phyloP scores from a whole-genome alignment of 2,329 filamentous ascomycete genomes.

The Calonectria pseudoreteaudii region DNA sequence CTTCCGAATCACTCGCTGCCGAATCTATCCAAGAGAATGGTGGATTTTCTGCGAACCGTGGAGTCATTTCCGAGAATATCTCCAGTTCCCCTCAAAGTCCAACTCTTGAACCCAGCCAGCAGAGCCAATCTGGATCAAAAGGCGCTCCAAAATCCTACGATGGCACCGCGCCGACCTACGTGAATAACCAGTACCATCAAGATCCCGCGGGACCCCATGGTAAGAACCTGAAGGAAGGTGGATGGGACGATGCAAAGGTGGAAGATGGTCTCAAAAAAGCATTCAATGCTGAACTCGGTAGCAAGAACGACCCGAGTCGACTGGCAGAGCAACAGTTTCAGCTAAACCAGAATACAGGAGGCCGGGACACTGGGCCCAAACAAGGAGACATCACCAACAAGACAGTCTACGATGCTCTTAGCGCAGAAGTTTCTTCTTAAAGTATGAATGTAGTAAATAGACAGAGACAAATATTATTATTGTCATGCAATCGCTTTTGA shows the following conservation, averaged over 20 bases:
- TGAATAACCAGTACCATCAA: slow-evolving; percentile 47
- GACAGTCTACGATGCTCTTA: slow-evolving; percentile 48
- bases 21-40: slow-evolving; percentile 74
- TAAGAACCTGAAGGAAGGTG: slow-evolving; percentile 56
- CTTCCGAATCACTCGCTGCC: slow-evolving; percentile 79
- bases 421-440: slow-evolving; percentile 44
- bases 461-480: not conserved
- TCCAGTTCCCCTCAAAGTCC: slow-evolving; percentile 10
- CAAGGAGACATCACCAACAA: slow-evolving; percentile 41
- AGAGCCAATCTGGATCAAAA: not conserved
- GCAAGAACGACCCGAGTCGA: slow-evolving; percentile 59
- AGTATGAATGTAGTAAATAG: not conserved
- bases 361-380: slow-evolving; percentile 41
- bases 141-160: slow-evolving; percentile 25
- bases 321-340: slow-evolving; percentile 58
- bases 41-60: slow-evolving; percentile 70
- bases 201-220: slow-evolving; percentile 53
- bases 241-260: slow-evolving; percentile 47
- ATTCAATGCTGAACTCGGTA: slow-evolving; percentile 58
- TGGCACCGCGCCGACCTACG: slow-evolving; percentile 53
- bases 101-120: slow-evolving; percentile 1
- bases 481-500: not conserved
- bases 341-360: slow-evolving; percentile 35
- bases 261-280: slow-evolving; percentile 53
- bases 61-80: slow-evolving; percentile 49